These are phyloP conservation scores for Parathielavia appendiculata DNA, from an alignment of 495 filamentous ascomycete species.

Conservation along the genomic window DNA sequence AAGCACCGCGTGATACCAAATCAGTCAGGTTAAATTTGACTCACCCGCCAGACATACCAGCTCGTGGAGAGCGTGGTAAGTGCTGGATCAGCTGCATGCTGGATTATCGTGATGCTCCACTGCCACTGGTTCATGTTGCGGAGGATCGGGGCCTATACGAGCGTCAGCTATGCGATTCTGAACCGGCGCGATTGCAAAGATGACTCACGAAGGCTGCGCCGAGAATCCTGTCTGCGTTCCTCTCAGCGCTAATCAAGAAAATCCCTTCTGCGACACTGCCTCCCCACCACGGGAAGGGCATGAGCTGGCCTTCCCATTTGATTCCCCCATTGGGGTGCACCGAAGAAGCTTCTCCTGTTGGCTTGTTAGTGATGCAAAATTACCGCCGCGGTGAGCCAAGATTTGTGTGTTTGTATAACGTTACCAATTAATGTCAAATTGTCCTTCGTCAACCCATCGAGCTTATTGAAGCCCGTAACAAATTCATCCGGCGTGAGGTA, in stretches of 20 bases:
- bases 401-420: too few species aligned
- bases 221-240: slow-evolving; percentile 54
- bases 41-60: slow-evolving; percentile 13
- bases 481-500: slow-evolving; percentile 34
- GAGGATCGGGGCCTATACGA: slow-evolving; percentile 32
- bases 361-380: too few species aligned
- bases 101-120: slow-evolving; percentile 43
- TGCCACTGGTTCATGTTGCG: slow-evolving; percentile 42
- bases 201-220: too few species aligned
- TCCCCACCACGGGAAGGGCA: slow-evolving; percentile 48
- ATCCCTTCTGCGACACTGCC: slow-evolving; percentile 60
- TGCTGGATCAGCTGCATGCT: slow-evolving; percentile 51
- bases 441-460: too few species aligned
- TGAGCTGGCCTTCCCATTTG: slow-evolving; percentile 19
- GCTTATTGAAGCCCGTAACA: slow-evolving; percentile 29
- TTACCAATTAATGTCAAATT: too few species aligned
- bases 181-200: too few species aligned
- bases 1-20: too few species aligned
- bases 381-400: too few species aligned
- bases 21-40: too few species aligned
- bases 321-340: background rate
- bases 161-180: too few species aligned
- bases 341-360: background rate
- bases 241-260: slow-evolving; percentile 61
- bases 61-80: slow-evolving; percentile 32